A percentile compares a stretch with the other conserved stretches of the same genome.
phyloP scores from a whole-genome alignment of 2,329 filamentous ascomycete species.

The Xylaria sp. region DNA sequence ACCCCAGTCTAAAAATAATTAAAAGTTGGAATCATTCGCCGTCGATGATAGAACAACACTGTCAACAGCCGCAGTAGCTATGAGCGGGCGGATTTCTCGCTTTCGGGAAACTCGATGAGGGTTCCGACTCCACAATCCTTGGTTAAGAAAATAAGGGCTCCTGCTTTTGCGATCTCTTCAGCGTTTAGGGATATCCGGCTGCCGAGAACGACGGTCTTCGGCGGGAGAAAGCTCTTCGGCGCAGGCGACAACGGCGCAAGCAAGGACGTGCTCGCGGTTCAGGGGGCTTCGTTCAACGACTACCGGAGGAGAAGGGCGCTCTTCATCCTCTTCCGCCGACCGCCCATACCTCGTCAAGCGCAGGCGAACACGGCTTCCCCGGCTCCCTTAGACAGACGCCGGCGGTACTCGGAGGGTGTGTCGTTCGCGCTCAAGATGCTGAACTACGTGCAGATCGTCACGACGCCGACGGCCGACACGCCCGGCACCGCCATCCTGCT shows the following conservation, averaged over 20 bases:
- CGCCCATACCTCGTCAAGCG: background rate
- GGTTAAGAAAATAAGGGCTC: conserved; percentile 9
- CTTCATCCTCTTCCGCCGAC: conserved; percentile 13
- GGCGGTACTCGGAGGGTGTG: background rate
- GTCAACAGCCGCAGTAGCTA: background rate
- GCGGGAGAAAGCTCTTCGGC: background rate
- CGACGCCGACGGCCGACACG: conserved; percentile 88
- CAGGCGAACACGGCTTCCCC: background rate
- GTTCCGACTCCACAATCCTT: background rate
- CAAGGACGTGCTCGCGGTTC: background rate
- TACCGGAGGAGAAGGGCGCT: no score
- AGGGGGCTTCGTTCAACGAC: background rate
- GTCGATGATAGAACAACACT: background rate
- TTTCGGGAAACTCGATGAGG: conserved; percentile 25
- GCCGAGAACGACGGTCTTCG: conserved; percentile 34
- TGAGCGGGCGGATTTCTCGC: no score
- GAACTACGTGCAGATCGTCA: conserved; percentile 78
- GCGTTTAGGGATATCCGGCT: conserved; percentile 11
- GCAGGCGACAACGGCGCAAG: background rate
- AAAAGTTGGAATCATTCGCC: background rate
- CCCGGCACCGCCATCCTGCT: conserved; percentile 81
- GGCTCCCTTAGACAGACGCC: background rate
- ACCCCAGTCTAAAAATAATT: background rate
- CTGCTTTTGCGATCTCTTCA: background rate
- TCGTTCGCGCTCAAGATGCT: conserved; percentile 67